phyloP scores from a whole-genome alignment of 225 moss, liverwort and hornwort species.

The Rhytidiadelphus loreus region DNA sequence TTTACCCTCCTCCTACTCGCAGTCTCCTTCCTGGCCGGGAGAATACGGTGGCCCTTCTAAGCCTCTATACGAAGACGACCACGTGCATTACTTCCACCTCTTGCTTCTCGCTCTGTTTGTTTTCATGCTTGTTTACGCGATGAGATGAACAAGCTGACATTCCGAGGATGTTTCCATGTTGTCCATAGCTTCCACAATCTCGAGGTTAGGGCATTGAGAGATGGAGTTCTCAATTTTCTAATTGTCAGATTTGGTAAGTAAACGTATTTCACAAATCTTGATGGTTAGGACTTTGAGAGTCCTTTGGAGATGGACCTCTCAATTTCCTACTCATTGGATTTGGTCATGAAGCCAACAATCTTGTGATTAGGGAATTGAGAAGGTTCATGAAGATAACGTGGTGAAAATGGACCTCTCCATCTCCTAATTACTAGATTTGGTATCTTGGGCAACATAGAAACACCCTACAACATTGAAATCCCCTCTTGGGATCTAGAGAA shows the following conservation, averaged over 20 bases:
- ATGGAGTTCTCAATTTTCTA: neutral
- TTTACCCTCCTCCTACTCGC: neutral
- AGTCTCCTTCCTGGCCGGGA: neutral
- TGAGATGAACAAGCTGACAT: neutral
- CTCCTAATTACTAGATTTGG: neutral
- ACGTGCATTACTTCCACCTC: neutral
- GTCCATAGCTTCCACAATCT: neutral
- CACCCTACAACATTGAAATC: neutral
- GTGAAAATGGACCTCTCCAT: neutral
- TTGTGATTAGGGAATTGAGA: neutral
- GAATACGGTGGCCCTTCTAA: neutral
- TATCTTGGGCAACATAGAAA: neutral
- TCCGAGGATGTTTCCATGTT: neutral
- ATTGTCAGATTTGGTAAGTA: neutral
- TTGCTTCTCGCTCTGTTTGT: neutral
- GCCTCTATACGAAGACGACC: neutral
- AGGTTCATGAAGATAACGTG: neutral
- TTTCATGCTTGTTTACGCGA: neutral
- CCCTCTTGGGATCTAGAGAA: accelerated
- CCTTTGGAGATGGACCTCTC: neutral
- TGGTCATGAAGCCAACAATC: neutral
- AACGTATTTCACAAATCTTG: neutral
- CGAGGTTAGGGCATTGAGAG: neutral
- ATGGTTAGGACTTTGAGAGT: neutral
- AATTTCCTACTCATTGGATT: neutral